These are phyloP conservation scores for Arthrinium puccinioides DNA, from an alignment of 2,329 filamentous ascomycete species.

Conservation along the genomic window DNA sequence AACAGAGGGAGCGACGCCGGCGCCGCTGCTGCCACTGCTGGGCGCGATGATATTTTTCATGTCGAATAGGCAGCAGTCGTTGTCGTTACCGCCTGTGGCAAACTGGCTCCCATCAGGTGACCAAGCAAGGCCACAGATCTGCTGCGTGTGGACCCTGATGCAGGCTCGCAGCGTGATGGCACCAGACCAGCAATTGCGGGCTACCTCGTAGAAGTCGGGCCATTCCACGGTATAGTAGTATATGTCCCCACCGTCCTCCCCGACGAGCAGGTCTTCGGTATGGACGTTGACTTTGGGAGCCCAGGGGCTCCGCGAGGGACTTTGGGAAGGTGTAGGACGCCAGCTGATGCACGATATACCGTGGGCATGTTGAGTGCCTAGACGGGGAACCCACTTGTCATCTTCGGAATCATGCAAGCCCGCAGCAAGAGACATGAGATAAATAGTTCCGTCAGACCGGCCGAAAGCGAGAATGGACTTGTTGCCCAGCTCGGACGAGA, in stretches of 20 bases:
- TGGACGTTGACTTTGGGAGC: constrained; percentile 43
- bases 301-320: constrained; percentile 43
- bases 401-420: constrained; percentile 26
- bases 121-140: constrained; percentile 92
- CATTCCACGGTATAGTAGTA: constrained; percentile 91
- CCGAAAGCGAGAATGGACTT: constrained; percentile 81
- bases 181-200: constrained; percentile 64
- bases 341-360: constrained; percentile 77
- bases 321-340: constrained; percentile 54
- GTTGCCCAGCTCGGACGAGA: constrained; percentile 71
- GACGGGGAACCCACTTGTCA: constrained; percentile 46
- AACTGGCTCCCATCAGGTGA: constrained; percentile 69
- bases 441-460: constrained; percentile 67
- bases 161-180: constrained; percentile 70
- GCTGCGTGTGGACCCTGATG: constrained; percentile 74
- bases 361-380: constrained; percentile 64
- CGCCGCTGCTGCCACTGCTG: not conserved
- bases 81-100: constrained; percentile 89
- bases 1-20: not conserved
- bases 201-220: constrained; percentile 58
- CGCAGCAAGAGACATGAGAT: constrained; percentile 71
- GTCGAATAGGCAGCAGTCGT: constrained; percentile 76
- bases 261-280: constrained; percentile 79
- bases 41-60: constrained; percentile 46
- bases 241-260: constrained; percentile 74